Conservation (phyloP, 768 basidiomycete genomes). For the Lactifluus rugatus region DNA sequence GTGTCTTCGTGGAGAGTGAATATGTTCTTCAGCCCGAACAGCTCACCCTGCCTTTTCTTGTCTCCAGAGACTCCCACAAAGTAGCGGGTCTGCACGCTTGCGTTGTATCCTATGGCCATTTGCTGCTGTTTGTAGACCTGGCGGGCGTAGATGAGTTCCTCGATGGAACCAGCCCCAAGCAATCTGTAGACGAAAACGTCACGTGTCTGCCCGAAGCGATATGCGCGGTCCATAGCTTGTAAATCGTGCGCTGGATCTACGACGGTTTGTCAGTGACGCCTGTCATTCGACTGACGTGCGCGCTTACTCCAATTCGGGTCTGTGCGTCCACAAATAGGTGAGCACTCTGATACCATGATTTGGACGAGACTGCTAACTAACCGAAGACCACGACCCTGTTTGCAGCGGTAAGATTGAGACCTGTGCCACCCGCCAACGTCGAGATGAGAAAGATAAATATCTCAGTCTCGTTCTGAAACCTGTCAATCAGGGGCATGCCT, state of each 20-base stretch:
- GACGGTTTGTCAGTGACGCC: background rate
- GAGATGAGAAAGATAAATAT: slow-evolving; percentile 82
- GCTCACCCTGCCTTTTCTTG: slow-evolving; percentile 61
- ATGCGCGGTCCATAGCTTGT: slow-evolving; percentile 84
- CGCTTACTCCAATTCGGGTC: slow-evolving; percentile 92
- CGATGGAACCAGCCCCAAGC: slow-evolving; percentile 77
- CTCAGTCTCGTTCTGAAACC: slow-evolving; percentile 64
- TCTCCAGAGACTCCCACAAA: slow-evolving; percentile 81
- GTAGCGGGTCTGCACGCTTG: slow-evolving; percentile 74
- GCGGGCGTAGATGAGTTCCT: slow-evolving; percentile 80
- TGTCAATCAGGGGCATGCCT: slow-evolving; percentile 85
- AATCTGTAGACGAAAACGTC: slow-evolving; percentile 80
- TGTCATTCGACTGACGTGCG: background rate
- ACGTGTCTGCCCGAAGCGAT: slow-evolving; percentile 77
- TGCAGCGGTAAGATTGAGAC: slow-evolving; percentile 82
- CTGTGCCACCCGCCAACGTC: slow-evolving; percentile 85
- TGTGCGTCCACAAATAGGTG: slow-evolving; percentile 21
- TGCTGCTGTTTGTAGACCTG: slow-evolving; percentile 93
- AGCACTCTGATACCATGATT: background rate
- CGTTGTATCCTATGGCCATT: slow-evolving; percentile 84
- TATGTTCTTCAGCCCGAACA: slow-evolving; percentile 81
- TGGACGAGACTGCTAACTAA: slow-evolving; percentile 27
- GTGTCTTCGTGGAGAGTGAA: slow-evolving; percentile 67
- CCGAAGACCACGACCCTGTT: slow-evolving; percentile 93
- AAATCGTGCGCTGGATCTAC: slow-evolving; percentile 91